Evolutionary conservation across 2,329 filamentous ascomycete species (phyloP).

Genomic region (Alternaria ethzedia): DNA sequence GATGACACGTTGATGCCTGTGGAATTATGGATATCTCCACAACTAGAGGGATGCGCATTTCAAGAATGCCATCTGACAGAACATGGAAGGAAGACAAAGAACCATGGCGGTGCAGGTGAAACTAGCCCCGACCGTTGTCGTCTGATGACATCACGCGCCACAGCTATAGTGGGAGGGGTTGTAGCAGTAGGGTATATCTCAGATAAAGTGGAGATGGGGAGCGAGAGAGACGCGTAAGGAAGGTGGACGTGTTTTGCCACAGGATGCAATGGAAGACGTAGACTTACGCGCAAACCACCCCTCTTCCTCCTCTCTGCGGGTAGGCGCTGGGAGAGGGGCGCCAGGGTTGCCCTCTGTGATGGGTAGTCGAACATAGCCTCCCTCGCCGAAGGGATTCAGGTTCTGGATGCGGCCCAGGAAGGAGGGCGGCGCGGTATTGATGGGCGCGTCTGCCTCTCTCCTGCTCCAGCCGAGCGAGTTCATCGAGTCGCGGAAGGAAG

Average conservation of each 20-base stretch:
- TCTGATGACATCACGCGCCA: conserved; percentile 39
- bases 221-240: conserved; percentile 13
- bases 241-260: conserved; percentile 23
- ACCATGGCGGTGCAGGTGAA: conserved; percentile 30
- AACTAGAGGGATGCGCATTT: conserved; percentile 20
- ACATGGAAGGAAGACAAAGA: conserved; percentile 15
- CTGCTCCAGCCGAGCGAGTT: conserved; percentile 95
- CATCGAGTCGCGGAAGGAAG: conserved; percentile 91
- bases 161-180: conserved; percentile 3
- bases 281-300: conserved; percentile 91
- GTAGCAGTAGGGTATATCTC: conserved; percentile 8
- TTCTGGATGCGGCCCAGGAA: conserved; percentile 82
- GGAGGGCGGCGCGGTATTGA: conserved; percentile 75
- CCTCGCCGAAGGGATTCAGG: conserved; percentile 84
- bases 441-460: conserved; percentile 76
- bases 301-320: conserved; percentile 89
- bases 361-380: conserved; percentile 89
- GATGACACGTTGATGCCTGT: conserved; percentile 29
- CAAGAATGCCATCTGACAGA: conserved; percentile 28
- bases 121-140: conserved; percentile 32
- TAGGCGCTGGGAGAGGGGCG: conserved; percentile 84
- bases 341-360: conserved; percentile 77
- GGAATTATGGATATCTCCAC: conserved; percentile 8
- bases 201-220: conserved; percentile 16
- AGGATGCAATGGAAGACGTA: conserved; percentile 43